phyloP scores from a whole-genome alignment of 139 green algal species.

The Ostreobium quekettii region DNA sequence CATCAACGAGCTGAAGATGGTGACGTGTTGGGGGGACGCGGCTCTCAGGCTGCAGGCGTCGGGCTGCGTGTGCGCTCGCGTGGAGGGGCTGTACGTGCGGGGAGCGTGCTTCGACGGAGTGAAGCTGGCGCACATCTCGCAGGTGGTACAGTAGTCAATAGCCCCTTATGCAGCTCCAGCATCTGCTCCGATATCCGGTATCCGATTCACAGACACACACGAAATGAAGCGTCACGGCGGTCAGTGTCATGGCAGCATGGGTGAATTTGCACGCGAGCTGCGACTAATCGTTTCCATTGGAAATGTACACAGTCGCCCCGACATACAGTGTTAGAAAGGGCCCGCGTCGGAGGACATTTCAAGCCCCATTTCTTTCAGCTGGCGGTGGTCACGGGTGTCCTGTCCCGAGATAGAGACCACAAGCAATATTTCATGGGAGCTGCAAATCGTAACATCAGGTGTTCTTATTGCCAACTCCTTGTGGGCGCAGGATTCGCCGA shows the following conservation, averaged over 20 bases:
- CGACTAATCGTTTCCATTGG: neutral
- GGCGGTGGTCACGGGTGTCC: neutral
- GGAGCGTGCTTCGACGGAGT: slow-evolving; percentile 33
- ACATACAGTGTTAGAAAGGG: too few species aligned
- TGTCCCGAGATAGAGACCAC: neutral
- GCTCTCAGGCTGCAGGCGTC: slow-evolving; percentile 10
- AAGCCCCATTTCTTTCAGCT: neutral
- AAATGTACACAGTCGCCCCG: too few species aligned
- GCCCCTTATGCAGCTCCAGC: neutral
- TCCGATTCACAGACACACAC: neutral
- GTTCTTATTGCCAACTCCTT: neutral
- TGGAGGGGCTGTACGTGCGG: slow-evolving; percentile 38
- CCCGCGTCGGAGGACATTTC: neutral
- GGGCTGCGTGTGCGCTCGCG: slow-evolving; percentile 13
- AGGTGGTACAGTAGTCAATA: slow-evolving; percentile 10
- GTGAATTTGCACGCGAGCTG: neutral
- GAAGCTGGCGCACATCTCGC: slow-evolving; percentile 6
- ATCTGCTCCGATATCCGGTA: too few species aligned
- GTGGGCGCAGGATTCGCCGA: slow-evolving; percentile 23
- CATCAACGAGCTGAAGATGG: slow-evolving; percentile 53
- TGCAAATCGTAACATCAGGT: neutral
- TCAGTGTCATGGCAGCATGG: neutral
- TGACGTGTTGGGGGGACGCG: slow-evolving; percentile 42
- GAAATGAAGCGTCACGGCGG: slow-evolving; percentile 20
- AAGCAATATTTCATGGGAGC: neutral